Conservation (phyloP, 768 basidiomycete species). For the Boletus eberwhitei region DNA sequence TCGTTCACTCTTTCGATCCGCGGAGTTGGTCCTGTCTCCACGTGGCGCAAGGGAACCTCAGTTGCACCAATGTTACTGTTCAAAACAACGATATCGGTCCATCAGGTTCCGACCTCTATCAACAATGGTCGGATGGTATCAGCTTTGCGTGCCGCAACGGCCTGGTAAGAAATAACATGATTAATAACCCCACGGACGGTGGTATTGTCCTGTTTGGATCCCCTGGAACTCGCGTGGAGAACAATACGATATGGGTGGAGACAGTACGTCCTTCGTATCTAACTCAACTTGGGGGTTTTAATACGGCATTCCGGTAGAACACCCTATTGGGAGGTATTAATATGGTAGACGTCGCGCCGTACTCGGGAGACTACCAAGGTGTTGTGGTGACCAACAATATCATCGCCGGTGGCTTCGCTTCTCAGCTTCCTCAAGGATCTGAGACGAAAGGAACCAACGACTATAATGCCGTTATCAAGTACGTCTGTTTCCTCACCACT, state of each 20-base stretch:
- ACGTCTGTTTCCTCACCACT: slow-evolving; percentile 20
- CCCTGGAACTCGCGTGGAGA: slow-evolving; percentile 67
- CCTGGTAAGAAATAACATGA: slow-evolving; percentile 62
- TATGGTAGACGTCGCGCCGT: slow-evolving; percentile 70
- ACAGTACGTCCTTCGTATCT: slow-evolving; percentile 42
- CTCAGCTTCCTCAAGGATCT: slow-evolving; percentile 36
- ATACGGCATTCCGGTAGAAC: slow-evolving; percentile 37
- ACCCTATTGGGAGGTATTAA: slow-evolving; percentile 77
- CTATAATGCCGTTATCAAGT: slow-evolving; percentile 70
- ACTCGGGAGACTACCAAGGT: slow-evolving; percentile 56
- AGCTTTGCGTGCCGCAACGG: slow-evolving; percentile 66
- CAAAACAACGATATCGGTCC: slow-evolving; percentile 86
- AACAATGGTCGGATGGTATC: slow-evolving; percentile 82
- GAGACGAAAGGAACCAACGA: slow-evolving; percentile 53
- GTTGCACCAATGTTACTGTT: slow-evolving; percentile 60
- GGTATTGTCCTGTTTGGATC: slow-evolving; percentile 77
- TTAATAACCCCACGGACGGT: slow-evolving; percentile 74
- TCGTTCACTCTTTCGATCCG: slow-evolving; percentile 72
- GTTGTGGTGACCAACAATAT: slow-evolving; percentile 65
- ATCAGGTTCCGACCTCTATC: slow-evolving; percentile 60
- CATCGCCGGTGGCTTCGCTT: slow-evolving; percentile 69
- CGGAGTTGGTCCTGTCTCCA: slow-evolving; percentile 85
- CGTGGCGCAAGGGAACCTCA: slow-evolving; percentile 62
- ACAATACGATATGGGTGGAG: slow-evolving; percentile 72
- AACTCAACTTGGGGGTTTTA: neutral